Conservation (phyloP, 306 rosid genomes). For the Arachis hypogaea region DNA sequence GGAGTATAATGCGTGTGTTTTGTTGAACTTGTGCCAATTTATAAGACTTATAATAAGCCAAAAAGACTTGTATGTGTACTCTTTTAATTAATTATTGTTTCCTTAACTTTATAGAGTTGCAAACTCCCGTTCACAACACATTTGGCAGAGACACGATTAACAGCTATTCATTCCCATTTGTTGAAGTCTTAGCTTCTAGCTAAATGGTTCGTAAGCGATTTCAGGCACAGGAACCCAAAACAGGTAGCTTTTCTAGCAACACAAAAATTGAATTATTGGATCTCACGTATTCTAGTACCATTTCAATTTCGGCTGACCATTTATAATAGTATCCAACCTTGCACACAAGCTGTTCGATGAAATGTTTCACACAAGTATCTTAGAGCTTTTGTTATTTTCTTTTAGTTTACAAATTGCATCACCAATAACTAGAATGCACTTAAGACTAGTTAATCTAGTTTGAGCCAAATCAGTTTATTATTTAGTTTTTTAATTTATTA, state of each 20-base stretch:
- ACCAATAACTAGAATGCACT: not conserved
- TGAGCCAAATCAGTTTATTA: too few species aligned
- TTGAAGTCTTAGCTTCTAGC: conserved; percentile 15
- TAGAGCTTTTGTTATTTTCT: not conserved
- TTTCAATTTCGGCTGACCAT: not conserved
- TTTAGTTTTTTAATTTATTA: too few species aligned
- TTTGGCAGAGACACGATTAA: not conserved
- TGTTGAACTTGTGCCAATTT: too few species aligned
- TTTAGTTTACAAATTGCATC: not conserved
- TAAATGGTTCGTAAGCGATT: conserved; percentile 71
- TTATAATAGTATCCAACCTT: not conserved
- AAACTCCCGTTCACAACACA: not conserved
- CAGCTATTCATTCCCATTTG: conserved; percentile 1
- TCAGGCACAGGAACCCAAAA: conserved; percentile 47
- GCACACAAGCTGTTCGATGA: conserved; percentile 43
- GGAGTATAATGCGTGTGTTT: too few species aligned
- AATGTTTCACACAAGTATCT: conserved; percentile 17
- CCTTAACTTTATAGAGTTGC: too few species aligned
- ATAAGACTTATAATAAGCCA: too few species aligned
- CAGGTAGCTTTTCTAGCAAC: conserved; percentile 50
- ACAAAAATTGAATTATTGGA: not conserved
- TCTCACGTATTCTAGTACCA: not conserved
- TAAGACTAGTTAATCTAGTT: too few species aligned
- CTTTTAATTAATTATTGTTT: too few species aligned
- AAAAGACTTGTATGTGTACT: too few species aligned